A percentile compares a stretch with the other conserved stretches of the same genome.
These are phyloP conservation scores for Erysimum cheiranthoides DNA, from an alignment of 345 rosid species.

Conservation along the genomic window DNA sequence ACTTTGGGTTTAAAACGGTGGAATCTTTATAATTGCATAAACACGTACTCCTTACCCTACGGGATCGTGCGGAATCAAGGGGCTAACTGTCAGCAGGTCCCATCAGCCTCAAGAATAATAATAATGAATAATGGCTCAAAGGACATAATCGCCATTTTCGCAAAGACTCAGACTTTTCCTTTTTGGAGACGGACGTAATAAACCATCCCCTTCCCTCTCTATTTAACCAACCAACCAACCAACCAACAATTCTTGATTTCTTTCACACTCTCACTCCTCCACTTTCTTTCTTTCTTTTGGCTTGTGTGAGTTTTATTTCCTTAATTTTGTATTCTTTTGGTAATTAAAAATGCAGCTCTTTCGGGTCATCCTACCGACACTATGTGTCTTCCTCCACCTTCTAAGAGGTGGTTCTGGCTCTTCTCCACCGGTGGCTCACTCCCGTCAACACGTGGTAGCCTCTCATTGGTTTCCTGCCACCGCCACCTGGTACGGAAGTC, in stretches of 20 bases:
- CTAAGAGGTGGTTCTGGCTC: constrained; percentile 7
- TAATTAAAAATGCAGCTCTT: constrained; percentile 50
- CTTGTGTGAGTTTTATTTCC: background rate
- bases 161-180: background rate
- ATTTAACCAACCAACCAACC: constrained; percentile 8
- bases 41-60: constrained; percentile 31
- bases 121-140: constrained; percentile 23
- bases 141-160: constrained; percentile 13
- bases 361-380: constrained; percentile 26
- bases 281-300: background rate
- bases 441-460: constrained; percentile 41
- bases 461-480: constrained; percentile 82
- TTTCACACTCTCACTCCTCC: constrained; percentile 35
- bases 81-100: constrained; percentile 81
- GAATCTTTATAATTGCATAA: constrained; percentile 40
- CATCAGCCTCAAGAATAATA: background rate
- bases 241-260: background rate
- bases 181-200: background rate
- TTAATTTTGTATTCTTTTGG: background rate
- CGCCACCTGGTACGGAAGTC: constrained; percentile 97
- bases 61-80: constrained; percentile 62
- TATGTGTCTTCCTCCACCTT: constrained; percentile 30
- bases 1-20: constrained; percentile 19
- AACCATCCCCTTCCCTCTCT: constrained; percentile 2
- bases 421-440: constrained; percentile 31